These are phyloP conservation scores for Ceratorhiza oryzae-sativae DNA, from an alignment of 1,284 basidiomycete genomes.

Conservation along the genomic window DNA sequence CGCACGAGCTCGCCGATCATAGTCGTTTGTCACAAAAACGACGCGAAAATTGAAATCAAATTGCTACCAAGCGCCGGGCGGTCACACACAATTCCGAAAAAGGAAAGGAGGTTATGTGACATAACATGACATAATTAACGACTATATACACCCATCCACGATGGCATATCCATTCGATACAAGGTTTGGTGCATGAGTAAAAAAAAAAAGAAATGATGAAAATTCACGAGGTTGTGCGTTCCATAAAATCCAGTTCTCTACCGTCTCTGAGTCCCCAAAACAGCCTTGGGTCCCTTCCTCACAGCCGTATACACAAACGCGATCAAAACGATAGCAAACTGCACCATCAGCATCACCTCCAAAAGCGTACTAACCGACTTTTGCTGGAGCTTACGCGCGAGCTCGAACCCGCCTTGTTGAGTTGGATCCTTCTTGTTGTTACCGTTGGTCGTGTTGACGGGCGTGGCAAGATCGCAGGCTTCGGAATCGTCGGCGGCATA, in stretches of 20 bases:
- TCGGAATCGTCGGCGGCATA: slow-evolving; percentile 36
- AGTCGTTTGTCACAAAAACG: not conserved
- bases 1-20: slow-evolving; percentile 8
- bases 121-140: slow-evolving; percentile 1
- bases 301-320: slow-evolving; percentile 42
- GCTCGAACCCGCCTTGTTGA: slow-evolving; percentile 13
- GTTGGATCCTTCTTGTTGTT: not conserved
- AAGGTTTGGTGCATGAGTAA: not conserved
- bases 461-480: not conserved
- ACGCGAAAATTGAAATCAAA: slow-evolving; percentile 27
- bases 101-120: not conserved
- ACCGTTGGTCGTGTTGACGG: not conserved
- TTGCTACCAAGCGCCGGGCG: slow-evolving; percentile 23
- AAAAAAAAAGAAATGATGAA: not conserved
- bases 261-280: slow-evolving; percentile 20
- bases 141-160: not conserved
- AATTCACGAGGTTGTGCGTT: not conserved
- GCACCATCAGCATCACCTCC: slow-evolving; percentile 41
- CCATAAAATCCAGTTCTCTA: too few species aligned
- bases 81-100: too few species aligned
- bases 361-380: slow-evolving; percentile 40
- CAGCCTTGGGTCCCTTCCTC: slow-evolving; percentile 39
- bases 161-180: slow-evolving; percentile 20
- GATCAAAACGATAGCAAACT: slow-evolving; percentile 40
- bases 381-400: slow-evolving; percentile 37